Percentiles rank a stretch among this genome's conserved stretches.
Evolutionary conservation across 148 eudicot genomes (phyloP).

Genomic region (Cornus suecica): DNA sequence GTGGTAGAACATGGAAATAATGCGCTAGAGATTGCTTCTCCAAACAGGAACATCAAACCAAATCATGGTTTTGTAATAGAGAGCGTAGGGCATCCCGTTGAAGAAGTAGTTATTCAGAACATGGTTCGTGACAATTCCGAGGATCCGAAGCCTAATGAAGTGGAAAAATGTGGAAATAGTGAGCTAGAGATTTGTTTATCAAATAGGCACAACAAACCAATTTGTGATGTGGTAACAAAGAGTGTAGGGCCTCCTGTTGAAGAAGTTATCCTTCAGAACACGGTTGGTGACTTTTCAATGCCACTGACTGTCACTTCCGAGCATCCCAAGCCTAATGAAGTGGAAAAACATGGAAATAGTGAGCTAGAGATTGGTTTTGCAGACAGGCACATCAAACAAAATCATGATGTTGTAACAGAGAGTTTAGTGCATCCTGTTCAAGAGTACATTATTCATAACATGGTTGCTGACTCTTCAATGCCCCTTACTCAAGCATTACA

Average conservation of each 20-base stretch:
- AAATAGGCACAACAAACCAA: constrained; percentile 5
- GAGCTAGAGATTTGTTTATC: constrained; percentile 15
- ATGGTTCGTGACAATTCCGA: constrained; percentile 15
- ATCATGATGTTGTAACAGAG: constrained; percentile 11
- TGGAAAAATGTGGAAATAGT: constrained; percentile 14
- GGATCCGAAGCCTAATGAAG: constrained; percentile 4
- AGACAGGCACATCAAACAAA: constrained; percentile 5
- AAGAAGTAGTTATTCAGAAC: constrained; percentile 14
- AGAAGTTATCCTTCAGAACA: constrained; percentile 15
- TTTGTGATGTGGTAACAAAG: constrained; percentile 9
- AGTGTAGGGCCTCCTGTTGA: constrained; percentile 14
- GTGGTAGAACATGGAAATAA: constrained; percentile 12
- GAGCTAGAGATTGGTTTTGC: constrained; percentile 17
- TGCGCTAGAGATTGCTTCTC: constrained; percentile 15
- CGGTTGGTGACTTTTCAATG: constrained; percentile 7
- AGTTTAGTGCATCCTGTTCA: constrained; percentile 16
- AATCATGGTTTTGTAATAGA: constrained; percentile 10
- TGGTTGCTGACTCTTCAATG: constrained; percentile 17
- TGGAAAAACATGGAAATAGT: constrained; percentile 15
- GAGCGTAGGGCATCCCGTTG: constrained; percentile 14
- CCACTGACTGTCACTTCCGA: constrained; percentile 1
- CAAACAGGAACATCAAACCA: constrained; percentile 3
- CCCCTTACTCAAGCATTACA: constrained; percentile 23
- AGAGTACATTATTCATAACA: constrained; percentile 15
- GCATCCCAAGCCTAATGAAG: constrained; percentile 9